A percentile compares a stretch with the other conserved stretches of the same genome.
Evolutionary conservation across 345 rosid species (phyloP).

Genomic region (Carallia pectinifolia): DNA sequence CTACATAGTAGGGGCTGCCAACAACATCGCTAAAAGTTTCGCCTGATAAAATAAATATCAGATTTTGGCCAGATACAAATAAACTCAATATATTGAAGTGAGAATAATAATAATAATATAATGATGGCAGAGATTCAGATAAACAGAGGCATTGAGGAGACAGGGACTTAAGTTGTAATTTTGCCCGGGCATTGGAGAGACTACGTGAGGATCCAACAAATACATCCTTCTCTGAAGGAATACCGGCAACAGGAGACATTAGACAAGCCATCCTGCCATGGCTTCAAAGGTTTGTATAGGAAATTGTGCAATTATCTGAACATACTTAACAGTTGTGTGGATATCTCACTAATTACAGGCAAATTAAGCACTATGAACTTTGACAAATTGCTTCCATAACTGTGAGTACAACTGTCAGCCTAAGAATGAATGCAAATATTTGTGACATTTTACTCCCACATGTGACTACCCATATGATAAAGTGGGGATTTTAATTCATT

Average conservation of each 20-base stretch:
- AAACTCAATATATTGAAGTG: background rate
- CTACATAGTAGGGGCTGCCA: slow-evolving; percentile 97
- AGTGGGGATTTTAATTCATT: no score
- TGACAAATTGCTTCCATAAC: no score
- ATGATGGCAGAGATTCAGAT: slow-evolving; percentile 4
- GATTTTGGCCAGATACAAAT: background rate
- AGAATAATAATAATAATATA: slow-evolving; percentile 4
- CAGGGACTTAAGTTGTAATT: background rate
- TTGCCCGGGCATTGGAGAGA: background rate
- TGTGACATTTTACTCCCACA: no score
- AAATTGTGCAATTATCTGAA: background rate
- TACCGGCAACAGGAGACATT: background rate
- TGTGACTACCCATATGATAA: no score
- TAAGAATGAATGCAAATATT: no score
- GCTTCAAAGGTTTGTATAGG: background rate
- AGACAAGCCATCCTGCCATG: background rate
- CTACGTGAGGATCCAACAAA: background rate
- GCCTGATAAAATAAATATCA: slow-evolving; percentile 42
- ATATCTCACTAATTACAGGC: no score
- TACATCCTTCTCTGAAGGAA: background rate
- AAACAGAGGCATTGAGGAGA: slow-evolving; percentile 6
- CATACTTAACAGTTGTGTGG: no score
- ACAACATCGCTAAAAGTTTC: slow-evolving; percentile 84
- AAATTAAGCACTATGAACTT: no score
- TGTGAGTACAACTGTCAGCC: no score